phyloP scores from a whole-genome alignment of 179 eudicot genomes.

The Sideroxylon spinosum region DNA sequence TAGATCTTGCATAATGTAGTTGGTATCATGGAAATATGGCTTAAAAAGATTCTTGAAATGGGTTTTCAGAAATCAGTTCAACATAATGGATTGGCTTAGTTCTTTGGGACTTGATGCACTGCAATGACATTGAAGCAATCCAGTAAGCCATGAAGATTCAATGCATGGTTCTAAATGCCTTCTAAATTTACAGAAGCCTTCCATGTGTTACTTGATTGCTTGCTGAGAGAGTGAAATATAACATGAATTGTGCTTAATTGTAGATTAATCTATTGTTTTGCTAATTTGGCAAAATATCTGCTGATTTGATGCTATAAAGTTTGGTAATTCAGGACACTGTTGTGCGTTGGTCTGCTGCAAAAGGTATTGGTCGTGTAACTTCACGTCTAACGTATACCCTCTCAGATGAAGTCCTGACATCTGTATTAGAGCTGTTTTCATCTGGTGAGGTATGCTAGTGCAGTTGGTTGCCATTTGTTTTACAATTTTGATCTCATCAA shows the following conservation, averaged over 20 bases:
- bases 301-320: conserved; percentile 10
- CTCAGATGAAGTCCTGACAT: conserved; percentile 88
- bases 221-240: background rate
- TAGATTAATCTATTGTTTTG: background rate
- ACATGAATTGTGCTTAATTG: background rate
- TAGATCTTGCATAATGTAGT: background rate
- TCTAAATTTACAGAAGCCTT: background rate
- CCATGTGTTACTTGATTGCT: background rate
- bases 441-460: conserved; percentile 70
- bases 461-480: conserved; percentile 2
- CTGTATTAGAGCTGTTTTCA: conserved; percentile 90
- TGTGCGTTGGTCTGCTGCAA: conserved; percentile 99
- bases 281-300: background rate
- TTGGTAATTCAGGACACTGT: conserved; percentile 74
- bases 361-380: conserved; percentile 93
- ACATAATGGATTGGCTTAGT: background rate
- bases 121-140: background rate
- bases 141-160: background rate
- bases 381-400: conserved; percentile 73
- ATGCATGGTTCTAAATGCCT: conserved; percentile 2
- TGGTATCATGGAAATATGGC: background rate
- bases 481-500: background rate
- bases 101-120: background rate
- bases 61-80: background rate
- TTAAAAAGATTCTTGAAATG: background rate